Percentiles rank a stretch among this genome's conserved stretches.
phyloP scores from a whole-genome alignment of 805 yeast genomes.

The Nakazawaea anatomiae region DNA sequence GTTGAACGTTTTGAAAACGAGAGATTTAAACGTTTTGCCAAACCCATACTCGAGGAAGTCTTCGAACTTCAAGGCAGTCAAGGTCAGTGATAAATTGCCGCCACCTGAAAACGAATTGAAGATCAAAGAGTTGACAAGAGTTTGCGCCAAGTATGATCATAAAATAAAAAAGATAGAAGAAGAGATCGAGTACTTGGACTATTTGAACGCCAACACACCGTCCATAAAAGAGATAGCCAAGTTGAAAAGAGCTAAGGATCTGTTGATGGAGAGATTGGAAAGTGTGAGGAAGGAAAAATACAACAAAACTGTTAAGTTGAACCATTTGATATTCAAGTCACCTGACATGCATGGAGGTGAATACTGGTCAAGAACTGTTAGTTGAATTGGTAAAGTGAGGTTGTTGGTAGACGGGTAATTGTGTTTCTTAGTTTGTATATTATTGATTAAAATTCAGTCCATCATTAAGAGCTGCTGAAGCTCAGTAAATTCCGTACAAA shows the following conservation, averaged over 20 bases:
- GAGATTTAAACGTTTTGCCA: constrained; percentile 4
- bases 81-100: not conserved
- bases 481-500: no score
- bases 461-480: no score
- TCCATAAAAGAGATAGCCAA: constrained; percentile 7
- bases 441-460: not conserved
- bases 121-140: constrained; percentile 1
- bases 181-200: constrained; percentile 9
- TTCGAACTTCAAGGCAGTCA: constrained; percentile 7
- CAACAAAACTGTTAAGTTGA: constrained; percentile 7
- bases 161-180: constrained; percentile 5
- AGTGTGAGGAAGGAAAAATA: constrained; percentile 9
- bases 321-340: constrained; percentile 7
- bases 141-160: not conserved
- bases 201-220: constrained; percentile 4
- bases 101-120: constrained; percentile 3
- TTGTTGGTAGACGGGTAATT: not conserved
- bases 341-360: constrained; percentile 9
- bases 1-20: constrained; percentile 5
- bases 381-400: not conserved
- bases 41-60: constrained; percentile 3
- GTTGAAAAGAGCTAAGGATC: constrained; percentile 7
- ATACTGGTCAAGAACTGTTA: constrained; percentile 10
- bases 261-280: constrained; percentile 7
- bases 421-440: not conserved